A percentile compares a stretch with the other conserved stretches of the same genome.
phyloP scores from a whole-genome alignment of 176 grass and related monocot species.

The Ampelocalamus luodianensis region DNA sequence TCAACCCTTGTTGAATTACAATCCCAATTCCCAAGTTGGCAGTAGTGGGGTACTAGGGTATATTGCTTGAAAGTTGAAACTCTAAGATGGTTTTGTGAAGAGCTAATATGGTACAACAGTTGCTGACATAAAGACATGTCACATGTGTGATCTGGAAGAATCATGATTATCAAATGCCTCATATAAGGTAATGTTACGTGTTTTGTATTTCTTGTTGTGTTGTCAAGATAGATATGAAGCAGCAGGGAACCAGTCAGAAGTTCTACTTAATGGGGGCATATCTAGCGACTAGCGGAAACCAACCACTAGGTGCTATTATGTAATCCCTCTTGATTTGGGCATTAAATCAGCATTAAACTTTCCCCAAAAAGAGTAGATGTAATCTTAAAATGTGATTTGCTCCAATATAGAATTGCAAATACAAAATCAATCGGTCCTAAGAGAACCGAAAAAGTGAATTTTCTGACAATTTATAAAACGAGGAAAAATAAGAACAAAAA shows the following conservation, averaged over 20 bases:
- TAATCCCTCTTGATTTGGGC: background rate
- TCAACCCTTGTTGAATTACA: slow-evolving; percentile 21
- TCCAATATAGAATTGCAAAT: background rate
- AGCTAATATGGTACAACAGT: background rate
- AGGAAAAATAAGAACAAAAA: background rate
- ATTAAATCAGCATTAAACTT: background rate
- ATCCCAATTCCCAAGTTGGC: background rate
- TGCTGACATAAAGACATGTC: background rate
- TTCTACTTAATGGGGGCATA: background rate
- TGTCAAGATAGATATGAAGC: background rate
- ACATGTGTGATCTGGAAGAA: background rate
- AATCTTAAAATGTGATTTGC: background rate
- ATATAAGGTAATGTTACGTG: background rate
- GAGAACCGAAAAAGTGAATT: background rate
- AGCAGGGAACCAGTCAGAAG: background rate
- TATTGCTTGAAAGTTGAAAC: background rate
- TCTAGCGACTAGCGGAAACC: background rate
- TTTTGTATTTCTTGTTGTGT: background rate
- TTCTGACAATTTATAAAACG: background rate
- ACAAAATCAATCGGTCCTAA: background rate
- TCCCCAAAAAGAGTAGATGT: background rate
- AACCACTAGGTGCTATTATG: background rate
- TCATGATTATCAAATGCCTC: background rate
- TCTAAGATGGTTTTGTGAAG: slow-evolving; percentile 6
- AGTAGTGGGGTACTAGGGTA: background rate